Conservation (phyloP, 2,329 filamentous ascomycete species). For the Venturiaceae sp. region DNA sequence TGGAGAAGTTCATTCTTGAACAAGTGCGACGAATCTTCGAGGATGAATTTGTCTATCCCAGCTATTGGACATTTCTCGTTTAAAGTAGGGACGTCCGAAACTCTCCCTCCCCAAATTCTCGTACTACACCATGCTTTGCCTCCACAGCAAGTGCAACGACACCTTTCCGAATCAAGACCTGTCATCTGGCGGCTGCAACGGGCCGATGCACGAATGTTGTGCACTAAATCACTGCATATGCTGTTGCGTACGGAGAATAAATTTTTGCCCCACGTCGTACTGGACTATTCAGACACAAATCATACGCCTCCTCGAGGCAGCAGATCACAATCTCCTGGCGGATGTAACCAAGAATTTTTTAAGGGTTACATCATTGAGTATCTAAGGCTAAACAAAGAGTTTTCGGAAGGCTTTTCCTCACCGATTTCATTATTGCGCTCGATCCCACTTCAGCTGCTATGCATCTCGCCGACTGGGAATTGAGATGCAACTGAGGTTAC, state of each 20-base stretch:
- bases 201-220: background rate
- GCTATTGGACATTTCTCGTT: slow-evolving; percentile 95
- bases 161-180: background rate
- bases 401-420: background rate
- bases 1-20: slow-evolving; percentile 93
- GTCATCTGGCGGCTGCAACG: background rate
- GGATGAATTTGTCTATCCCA: slow-evolving; percentile 96
- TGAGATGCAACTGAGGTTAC: background rate
- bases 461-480: background rate
- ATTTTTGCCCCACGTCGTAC: background rate
- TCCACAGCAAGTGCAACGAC: background rate
- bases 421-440: background rate
- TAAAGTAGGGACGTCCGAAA: slow-evolving; percentile 30
- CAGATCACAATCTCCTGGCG: background rate
- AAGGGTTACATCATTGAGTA: background rate
- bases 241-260: background rate
- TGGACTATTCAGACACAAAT: background rate
- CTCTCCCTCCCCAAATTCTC: background rate
- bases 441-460: background rate
- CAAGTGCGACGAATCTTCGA: slow-evolving; percentile 96
- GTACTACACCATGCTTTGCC: background rate
- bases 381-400: background rate
- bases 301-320: background rate
- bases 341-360: background rate
- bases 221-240: background rate